Conservation (phyloP, 164 flowering plant species). For the Protea cynaroides region DNA sequence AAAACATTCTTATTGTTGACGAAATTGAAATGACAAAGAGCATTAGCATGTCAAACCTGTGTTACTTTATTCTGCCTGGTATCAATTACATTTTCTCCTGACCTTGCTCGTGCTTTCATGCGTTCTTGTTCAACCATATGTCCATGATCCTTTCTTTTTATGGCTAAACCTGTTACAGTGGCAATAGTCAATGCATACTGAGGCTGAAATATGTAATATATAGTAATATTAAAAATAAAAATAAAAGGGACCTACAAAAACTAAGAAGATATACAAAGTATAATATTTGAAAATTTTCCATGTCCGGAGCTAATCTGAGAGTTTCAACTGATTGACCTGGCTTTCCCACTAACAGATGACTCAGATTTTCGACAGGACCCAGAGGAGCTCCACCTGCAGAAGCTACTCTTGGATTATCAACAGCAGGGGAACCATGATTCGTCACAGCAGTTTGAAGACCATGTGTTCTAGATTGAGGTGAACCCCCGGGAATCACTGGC, state of each 20-base stretch:
- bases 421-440: constrained; percentile 15
- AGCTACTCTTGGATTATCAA: constrained; percentile 11
- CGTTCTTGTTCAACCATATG: constrained; percentile 17
- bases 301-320: constrained; percentile 11
- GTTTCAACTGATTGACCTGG: constrained; percentile 10
- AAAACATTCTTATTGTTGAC: neutral
- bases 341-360: constrained; percentile 14
- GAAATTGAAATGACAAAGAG: neutral
- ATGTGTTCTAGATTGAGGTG: constrained; percentile 10
- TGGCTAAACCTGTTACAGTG: constrained; percentile 16
- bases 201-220: no score
- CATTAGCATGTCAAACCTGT: constrained; percentile 25
- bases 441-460: constrained; percentile 21
- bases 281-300: constrained; percentile 10
- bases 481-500: constrained; percentile 2
- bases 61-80: constrained; percentile 9
- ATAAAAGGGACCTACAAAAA: no score
- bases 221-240: no score
- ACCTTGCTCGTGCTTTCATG: constrained; percentile 24
- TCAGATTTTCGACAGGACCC: constrained; percentile 1
- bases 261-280: no score
- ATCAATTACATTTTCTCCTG: constrained; percentile 11
- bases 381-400: constrained; percentile 8
- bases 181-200: no score
- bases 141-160: constrained; percentile 39